Base-by-base conservation (phyloP, 768 basidiomycete species). In the Pilatotrama ljubarskyi region DNA sequence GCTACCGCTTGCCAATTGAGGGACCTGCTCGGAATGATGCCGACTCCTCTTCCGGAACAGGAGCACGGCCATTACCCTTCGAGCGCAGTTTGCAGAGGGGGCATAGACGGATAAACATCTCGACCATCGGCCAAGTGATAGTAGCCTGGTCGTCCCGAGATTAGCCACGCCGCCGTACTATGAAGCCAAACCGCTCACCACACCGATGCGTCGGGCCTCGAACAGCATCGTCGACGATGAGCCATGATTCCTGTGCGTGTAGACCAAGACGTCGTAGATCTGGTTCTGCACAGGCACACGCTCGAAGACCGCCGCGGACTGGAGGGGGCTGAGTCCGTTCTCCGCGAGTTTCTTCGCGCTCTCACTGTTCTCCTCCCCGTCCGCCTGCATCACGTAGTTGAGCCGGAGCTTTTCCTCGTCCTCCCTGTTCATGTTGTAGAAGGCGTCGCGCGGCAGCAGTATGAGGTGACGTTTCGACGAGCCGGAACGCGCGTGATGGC, bases 121-220 rank as follows among this genome's bases (percentile, higher is more conserved):
- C 87, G 5, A 83, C 79, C 84, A 89, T 89, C 3, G 87, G 84
- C 86, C 86, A 89, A 8, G 87, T 88, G 55, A 89, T 80, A 22
- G 77, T 77, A 25, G 85, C 81, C 87, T 89, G 44, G n/a, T 40
- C 50, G 59, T 20, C 59, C 29, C 35, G 59, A 24, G 58, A 43
- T 55, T 49, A 53, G 51, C 32, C 54, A 54, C 36, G 48, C 25
- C 48, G 38, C 36, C 40, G 51, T n/a, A 35, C 53, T 51, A 49
- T 22, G 14, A 5, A 9, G 24, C 61, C 10, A 25, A 36, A 8
- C 32, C 25, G 75, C 85, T 73, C 66, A 88, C 87, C 61, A 88
- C 82, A 62, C 85, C 83, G 15, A 85, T 77, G 52, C 80, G 78
- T 53, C 80, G 76, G 38, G 81, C 75, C 70, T 86, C 84, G 58